phyloP scores from a whole-genome alignment of 495 filamentous ascomycete species.

The Staphylotrichum longicolle region DNA sequence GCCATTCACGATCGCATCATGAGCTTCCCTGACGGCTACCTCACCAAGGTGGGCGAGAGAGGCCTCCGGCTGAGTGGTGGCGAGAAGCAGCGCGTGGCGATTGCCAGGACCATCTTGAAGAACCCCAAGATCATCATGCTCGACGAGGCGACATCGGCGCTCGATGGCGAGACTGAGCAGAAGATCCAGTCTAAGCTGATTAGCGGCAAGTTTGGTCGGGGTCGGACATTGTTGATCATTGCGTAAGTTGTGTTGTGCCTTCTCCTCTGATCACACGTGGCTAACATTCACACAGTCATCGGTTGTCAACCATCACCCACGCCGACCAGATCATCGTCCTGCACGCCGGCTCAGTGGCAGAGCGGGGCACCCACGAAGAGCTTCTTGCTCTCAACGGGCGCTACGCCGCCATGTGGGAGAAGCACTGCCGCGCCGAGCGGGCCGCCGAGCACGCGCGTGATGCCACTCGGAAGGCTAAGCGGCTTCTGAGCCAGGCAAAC shows the following conservation, averaged over 20 bases:
- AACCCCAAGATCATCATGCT: slow-evolving; percentile 93
- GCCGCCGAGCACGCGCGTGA: slow-evolving; percentile 70
- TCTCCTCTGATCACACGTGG: background rate
- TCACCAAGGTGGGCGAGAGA: slow-evolving; percentile 91
- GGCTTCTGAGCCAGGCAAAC: slow-evolving; percentile 50
- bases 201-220: slow-evolving; percentile 71
- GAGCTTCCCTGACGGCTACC: slow-evolving; percentile 86
- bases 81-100: slow-evolving; percentile 96
- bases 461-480: slow-evolving; percentile 55
- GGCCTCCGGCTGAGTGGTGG: slow-evolving; percentile 89
- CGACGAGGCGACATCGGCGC: slow-evolving; percentile 92
- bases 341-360: slow-evolving; percentile 75
- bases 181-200: slow-evolving; percentile 86
- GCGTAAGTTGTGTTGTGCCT: slow-evolving; percentile 48
- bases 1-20: slow-evolving; percentile 96
- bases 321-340: slow-evolving; percentile 96
- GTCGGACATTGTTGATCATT: slow-evolving; percentile 73
- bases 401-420: slow-evolving; percentile 93
- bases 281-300: slow-evolving; percentile 53
- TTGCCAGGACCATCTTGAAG: slow-evolving; percentile 94
- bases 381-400: slow-evolving; percentile 72
- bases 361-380: slow-evolving; percentile 83
- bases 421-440: slow-evolving; percentile 85
- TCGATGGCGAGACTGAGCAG: slow-evolving; percentile 94
- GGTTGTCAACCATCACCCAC: slow-evolving; percentile 88